These are phyloP conservation scores for Trichomonas tenax DNA, from an alignment of 208 protist species.

Conservation along the genomic window DNA sequence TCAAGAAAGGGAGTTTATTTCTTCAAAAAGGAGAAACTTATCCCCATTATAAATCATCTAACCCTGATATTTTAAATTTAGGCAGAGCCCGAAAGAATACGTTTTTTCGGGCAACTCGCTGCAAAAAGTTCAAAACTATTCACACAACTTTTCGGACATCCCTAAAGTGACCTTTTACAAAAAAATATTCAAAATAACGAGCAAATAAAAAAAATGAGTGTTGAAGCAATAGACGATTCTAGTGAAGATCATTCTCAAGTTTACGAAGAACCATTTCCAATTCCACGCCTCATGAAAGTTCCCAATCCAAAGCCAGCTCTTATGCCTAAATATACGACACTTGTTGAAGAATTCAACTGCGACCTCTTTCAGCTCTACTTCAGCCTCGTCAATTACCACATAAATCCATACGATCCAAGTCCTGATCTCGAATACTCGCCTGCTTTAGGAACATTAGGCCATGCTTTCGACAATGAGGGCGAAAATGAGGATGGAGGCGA, in stretches of 20 bases:
- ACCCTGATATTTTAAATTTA: too few relatives aligned
- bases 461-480: neutral
- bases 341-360: neutral
- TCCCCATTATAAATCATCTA: too few relatives aligned
- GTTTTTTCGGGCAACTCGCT: too few relatives aligned
- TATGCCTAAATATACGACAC: neutral
- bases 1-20: too few relatives aligned
- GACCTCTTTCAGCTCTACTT: neutral
- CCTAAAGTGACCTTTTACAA: too few relatives aligned
- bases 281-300: neutral
- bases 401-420: neutral
- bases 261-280: neutral
- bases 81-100: too few relatives aligned
- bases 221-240: neutral
- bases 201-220: neutral
- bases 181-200: too few relatives aligned
- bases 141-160: too few relatives aligned
- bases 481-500: neutral
- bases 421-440: neutral
- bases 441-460: neutral
- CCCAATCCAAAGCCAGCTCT: neutral
- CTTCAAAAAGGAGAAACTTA: too few relatives aligned
- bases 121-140: too few relatives aligned
- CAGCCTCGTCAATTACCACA: neutral
- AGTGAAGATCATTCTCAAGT: neutral